Evolutionary conservation across 495 filamentous ascomycete genomes (phyloP).

Genomic region (Annulohypoxylon bovei): DNA sequence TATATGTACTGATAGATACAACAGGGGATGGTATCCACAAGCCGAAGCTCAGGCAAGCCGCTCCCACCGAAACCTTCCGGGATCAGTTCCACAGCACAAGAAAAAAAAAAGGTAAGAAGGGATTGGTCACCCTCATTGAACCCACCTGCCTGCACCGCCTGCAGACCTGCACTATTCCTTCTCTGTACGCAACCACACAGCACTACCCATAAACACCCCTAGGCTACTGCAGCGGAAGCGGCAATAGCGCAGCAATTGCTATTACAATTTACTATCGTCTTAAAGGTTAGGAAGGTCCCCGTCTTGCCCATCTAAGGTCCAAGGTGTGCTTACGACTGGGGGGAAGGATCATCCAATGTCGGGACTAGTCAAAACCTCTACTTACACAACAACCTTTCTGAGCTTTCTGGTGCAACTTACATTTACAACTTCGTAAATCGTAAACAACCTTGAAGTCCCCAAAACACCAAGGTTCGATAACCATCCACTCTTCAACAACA

Average conservation of each 20-base stretch:
- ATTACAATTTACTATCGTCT: slow-evolving; percentile 15
- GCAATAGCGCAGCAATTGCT: slow-evolving; percentile 41
- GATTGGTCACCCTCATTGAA: slow-evolving; percentile 23
- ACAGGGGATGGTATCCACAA: slow-evolving; percentile 11
- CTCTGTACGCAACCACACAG: slow-evolving; percentile 28
- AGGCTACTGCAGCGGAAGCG: slow-evolving; percentile 25
- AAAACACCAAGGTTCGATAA: slow-evolving; percentile 19
- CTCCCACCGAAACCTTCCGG: slow-evolving; percentile 36
- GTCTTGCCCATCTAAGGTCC: not conserved
- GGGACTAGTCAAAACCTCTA: slow-evolving; percentile 35
- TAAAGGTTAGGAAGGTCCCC: slow-evolving; percentile 12
- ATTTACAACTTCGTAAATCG: slow-evolving; percentile 19
- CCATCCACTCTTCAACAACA: slow-evolving; percentile 20
- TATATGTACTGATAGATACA: not conserved
- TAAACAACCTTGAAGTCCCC: slow-evolving; percentile 23
- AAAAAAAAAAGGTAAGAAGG: slow-evolving; percentile 22
- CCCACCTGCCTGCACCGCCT: slow-evolving; percentile 18
- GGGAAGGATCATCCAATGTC: slow-evolving; percentile 30
- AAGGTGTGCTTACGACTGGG: slow-evolving; percentile 19
- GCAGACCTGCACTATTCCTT: slow-evolving; percentile 27
- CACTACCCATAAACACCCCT: slow-evolving; percentile 13
- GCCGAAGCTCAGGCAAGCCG: slow-evolving; percentile 27
- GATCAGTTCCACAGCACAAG: slow-evolving; percentile 18
- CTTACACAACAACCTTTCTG: slow-evolving; percentile 26
- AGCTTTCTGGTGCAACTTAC: slow-evolving; percentile 28